Evolutionary conservation across 352 stramenopile species (phyloP).

Genomic region (Globisporangium polare): DNA sequence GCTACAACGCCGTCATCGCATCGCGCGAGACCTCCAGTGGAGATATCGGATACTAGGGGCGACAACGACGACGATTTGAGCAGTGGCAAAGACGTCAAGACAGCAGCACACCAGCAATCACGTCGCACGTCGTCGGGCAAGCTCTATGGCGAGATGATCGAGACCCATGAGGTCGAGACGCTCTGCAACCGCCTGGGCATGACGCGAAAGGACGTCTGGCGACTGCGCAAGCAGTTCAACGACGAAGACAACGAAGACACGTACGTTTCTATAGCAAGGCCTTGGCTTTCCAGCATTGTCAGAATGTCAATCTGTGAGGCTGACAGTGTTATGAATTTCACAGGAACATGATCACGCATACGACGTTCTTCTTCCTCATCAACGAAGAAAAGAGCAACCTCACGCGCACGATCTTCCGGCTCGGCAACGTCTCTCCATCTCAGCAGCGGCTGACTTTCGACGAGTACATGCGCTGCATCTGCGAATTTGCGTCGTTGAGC

Average conservation of each 20-base stretch:
- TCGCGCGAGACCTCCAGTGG: too few species aligned
- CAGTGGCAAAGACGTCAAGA: neutral
- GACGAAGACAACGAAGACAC: conserved; percentile 33
- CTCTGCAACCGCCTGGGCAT: conserved; percentile 36
- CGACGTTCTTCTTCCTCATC: conserved; percentile 58
- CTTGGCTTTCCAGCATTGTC: neutral
- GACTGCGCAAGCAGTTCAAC: conserved; percentile 33
- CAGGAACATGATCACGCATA: conserved; percentile 35
- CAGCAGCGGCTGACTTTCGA: conserved; percentile 46
- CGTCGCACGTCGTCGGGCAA: conserved; percentile 5
- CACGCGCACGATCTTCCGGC: conserved; percentile 36
- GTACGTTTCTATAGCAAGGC: too few species aligned
- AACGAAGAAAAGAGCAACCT: conserved; percentile 40
- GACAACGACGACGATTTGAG: neutral
- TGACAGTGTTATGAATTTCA: neutral
- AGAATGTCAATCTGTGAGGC: neutral
- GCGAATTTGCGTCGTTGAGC: conserved; percentile 42
- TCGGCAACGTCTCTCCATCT: conserved; percentile 21
- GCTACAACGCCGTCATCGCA: neutral
- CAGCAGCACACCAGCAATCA: neutral
- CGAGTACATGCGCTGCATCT: conserved; percentile 44
- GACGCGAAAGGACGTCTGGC: conserved; percentile 24
- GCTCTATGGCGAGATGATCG: conserved; percentile 22
- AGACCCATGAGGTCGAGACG: conserved; percentile 23
- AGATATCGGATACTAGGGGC: neutral